phyloP scores from a whole-genome alignment of 371 early-diverging fungal genomes.

The Mucor irregularis region DNA sequence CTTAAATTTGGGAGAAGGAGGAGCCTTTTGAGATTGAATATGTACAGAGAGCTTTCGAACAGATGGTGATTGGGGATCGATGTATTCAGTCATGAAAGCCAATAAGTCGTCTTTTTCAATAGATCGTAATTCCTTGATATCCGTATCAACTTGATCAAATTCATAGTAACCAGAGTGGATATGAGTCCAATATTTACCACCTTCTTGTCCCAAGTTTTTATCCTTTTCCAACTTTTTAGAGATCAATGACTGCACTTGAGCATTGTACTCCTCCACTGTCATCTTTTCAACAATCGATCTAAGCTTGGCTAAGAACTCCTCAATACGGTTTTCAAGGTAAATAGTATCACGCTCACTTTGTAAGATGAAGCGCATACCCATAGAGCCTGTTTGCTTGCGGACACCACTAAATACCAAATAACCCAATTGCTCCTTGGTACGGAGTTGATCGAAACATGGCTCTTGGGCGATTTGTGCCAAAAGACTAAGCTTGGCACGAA shows the following conservation, averaged over 20 bases:
- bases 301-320: constrained; percentile 68
- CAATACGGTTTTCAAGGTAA: constrained; percentile 83
- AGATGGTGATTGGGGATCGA: constrained; percentile 55
- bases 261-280: constrained; percentile 72
- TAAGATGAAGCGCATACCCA: constrained; percentile 77
- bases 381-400: constrained; percentile 60
- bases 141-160: constrained; percentile 73
- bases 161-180: constrained; percentile 83
- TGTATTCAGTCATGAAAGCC: constrained; percentile 58
- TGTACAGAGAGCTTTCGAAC: constrained; percentile 72
- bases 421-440: constrained; percentile 91
- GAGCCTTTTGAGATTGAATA: constrained; percentile 61
- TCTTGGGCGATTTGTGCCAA: constrained; percentile 80
- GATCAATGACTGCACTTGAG: constrained; percentile 73
- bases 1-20: constrained; percentile 34
- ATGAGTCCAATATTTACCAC: constrained; percentile 76
- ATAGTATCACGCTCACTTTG: constrained; percentile 87
- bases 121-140: constrained; percentile 57
- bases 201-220: constrained; percentile 83
- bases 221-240: constrained; percentile 79
- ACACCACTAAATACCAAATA: constrained; percentile 79
- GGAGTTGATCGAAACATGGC: constrained; percentile 89
- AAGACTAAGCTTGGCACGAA: constrained; percentile 71
- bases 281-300: constrained; percentile 59
- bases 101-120: constrained; percentile 52